These are phyloP conservation scores for Lasiodiplodia citricola DNA, from an alignment of 2,329 filamentous ascomycete genomes.

Conservation along the genomic window DNA sequence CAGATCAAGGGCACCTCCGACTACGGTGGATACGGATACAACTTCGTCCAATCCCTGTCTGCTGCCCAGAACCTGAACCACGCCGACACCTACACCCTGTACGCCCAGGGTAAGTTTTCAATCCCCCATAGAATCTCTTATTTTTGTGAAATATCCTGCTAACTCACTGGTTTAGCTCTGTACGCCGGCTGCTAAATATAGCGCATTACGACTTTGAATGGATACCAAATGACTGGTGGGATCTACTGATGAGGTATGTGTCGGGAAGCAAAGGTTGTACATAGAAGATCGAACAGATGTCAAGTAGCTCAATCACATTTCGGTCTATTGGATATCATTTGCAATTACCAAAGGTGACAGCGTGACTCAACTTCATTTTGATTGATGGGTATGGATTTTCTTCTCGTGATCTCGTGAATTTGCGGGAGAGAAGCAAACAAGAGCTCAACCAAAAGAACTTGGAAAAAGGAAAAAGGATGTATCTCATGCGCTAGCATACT, in stretches of 20 bases:
- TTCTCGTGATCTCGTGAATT: too few relatives aligned
- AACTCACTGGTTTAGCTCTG: background rate
- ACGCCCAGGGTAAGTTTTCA: constrained; percentile 52
- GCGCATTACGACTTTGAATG: background rate
- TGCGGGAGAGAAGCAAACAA: too few relatives aligned
- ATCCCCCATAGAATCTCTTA: too few relatives aligned
- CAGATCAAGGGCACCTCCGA: constrained; percentile 65
- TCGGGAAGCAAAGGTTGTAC: background rate
- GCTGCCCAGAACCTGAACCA: constrained; percentile 38
- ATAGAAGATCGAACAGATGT: background rate
- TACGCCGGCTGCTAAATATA: constrained; percentile 9
- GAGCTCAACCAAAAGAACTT: too few relatives aligned
- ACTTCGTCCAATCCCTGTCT: constrained; percentile 35
- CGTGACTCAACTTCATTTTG: too few relatives aligned
- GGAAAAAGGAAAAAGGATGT: too few relatives aligned
- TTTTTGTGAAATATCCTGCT: background rate
- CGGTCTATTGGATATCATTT: background rate
- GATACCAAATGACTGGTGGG: background rate
- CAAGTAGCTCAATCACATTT: background rate
- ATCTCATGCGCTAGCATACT: too few relatives aligned
- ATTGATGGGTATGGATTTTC: too few relatives aligned
- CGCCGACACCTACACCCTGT: constrained; percentile 66
- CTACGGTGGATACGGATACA: constrained; percentile 56
- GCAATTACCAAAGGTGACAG: background rate
- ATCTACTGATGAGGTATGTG: background rate